Evolutionary conservation across 2,329 filamentous ascomycete genomes (phyloP), one percentile per base, ranked within the genome.

Genomic region (Calonectria pseudoturangicola): DNA sequence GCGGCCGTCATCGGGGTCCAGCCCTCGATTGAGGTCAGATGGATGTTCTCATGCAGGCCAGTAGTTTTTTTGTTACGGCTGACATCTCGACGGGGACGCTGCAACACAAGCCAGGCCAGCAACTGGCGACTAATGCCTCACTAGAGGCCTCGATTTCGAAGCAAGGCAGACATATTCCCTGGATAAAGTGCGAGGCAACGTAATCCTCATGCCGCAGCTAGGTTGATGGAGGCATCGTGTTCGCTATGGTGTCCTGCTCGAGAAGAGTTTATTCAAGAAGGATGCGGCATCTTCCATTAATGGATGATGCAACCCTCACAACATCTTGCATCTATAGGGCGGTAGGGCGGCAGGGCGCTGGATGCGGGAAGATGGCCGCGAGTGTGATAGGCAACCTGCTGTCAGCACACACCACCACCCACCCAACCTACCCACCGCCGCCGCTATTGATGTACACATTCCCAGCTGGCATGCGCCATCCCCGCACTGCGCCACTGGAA

Each of bases 401-500:
- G 27, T 28, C 39, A 27, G 39, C 6, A n/a, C 43, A 18, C 66
- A 62, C 54, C 54, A 27, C 41, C 50, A 33, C 64, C 47, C 33
- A 13, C 33, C 33, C 33, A 36, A 12, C 63, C 36, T 56, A 36
- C 10, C 63, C 36, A 66, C 63, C 51, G 21, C 18, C 51, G 12
- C 18, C 51, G 12, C 54, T 60, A 60, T 36, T 25, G 54, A 60
- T 28, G 27, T 56, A 70, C 33, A 33, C 68, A 43, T 48, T 48
- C 21, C 33, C 62, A 65, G 13, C 33, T 54, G 45, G 47, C 45
- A 51, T 30, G 21, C 63, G 33, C 30, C 63, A 51, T 48, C 68
- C 62, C 68, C 68, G 62, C 68, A 63, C 60, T 63, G 47, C 68
- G 62, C 62, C 62, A 70, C 51, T n/a, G 25, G 36, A 47, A 43